Base-by-base conservation (phyloP, 1,284 basidiomycete species). In the Erythrobasidium hasegawianum region DNA sequence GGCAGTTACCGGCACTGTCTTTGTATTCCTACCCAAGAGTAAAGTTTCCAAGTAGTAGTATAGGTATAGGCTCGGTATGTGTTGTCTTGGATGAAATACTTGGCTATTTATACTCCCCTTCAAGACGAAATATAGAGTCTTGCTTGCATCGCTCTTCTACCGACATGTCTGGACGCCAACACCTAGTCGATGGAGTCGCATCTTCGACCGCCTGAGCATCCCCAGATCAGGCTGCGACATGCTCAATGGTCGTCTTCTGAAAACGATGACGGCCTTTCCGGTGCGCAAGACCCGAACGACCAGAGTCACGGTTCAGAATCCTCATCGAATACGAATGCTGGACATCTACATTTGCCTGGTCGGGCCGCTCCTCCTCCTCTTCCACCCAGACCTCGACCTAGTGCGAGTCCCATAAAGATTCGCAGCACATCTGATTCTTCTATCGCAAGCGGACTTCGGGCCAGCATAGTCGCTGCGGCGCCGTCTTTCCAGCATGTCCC, bases 1-100 rank as follows among this genome's bases (percentile, higher is more conserved):
- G 85, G 88, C 88, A 27, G 75, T 83, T 10, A 87, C 87, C 82
- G 91, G 90, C 2, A 94, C 91, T 0, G 77, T 81, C 1, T 86
- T 86, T 70, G 86, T 87, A 8, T 86, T 90, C 72, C 61, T 79
- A 16, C 77, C 79, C n/a, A 56, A 70, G 18, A 29, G 62, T 29
- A 47, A 38, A 4, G n/a, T 4, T 4, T 18, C 45, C n/a, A 53
- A 29, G 50, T 53, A 29, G 26, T 20, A 50, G 13, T 50, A 50
- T n/a, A n/a, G n/a, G n/a, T 33, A 33, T 33, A 33, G 33, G 4
- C 33, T 33, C 11, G 11, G 33, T 33, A 33, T 11, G 33, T 5
- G n/a, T n/a, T n/a, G n/a, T n/a, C n/a, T n/a, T n/a, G n/a, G n/a
- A n/a, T n/a, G n/a, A n/a, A n/a, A n/a, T n/a, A n/a, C n/a, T n/a